Conservation (phyloP, 805 yeast species). For the Hanseniaspora guilliermondii region DNA sequence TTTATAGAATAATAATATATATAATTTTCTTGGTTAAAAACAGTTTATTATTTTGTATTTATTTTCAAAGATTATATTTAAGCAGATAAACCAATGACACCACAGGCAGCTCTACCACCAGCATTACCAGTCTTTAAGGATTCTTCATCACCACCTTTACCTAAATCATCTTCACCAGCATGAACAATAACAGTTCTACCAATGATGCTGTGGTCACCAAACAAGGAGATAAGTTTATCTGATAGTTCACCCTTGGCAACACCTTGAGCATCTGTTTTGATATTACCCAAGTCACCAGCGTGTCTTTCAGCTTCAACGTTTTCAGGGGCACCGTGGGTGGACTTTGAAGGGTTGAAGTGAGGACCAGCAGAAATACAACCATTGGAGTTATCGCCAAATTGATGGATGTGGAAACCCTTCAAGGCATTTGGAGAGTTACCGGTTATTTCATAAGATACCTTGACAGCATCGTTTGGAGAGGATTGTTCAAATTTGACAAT, state of each 20-base stretch:
- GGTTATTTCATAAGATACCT: constrained; percentile 72
- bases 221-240: constrained; percentile 63
- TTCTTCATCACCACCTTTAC: constrained; percentile 85
- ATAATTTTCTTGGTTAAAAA: too few relatives aligned
- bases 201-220: constrained; percentile 76
- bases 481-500: constrained; percentile 76
- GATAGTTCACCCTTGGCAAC: constrained; percentile 80
- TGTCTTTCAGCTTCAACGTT: constrained; percentile 30
- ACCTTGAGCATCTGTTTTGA: constrained; percentile 76
- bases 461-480: constrained; percentile 69
- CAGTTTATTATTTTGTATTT: too few relatives aligned
- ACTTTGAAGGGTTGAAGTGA: constrained; percentile 84
- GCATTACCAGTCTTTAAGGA: constrained; percentile 94
- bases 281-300: constrained; percentile 88
- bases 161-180: constrained; percentile 85
- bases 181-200: constrained; percentile 96
- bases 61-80: too few relatives aligned
- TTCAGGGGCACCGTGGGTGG: constrained; percentile 85
- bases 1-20: too few relatives aligned
- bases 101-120: constrained; percentile 97
- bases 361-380: constrained; percentile 99
- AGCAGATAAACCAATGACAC: constrained; percentile 65
- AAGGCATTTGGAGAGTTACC: constrained; percentile 82
- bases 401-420: constrained; percentile 97
- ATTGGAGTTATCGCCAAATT: constrained; percentile 91